phyloP scores from a whole-genome alignment of 2,329 filamentous ascomycete species.

The Lecanicillium sp. region DNA sequence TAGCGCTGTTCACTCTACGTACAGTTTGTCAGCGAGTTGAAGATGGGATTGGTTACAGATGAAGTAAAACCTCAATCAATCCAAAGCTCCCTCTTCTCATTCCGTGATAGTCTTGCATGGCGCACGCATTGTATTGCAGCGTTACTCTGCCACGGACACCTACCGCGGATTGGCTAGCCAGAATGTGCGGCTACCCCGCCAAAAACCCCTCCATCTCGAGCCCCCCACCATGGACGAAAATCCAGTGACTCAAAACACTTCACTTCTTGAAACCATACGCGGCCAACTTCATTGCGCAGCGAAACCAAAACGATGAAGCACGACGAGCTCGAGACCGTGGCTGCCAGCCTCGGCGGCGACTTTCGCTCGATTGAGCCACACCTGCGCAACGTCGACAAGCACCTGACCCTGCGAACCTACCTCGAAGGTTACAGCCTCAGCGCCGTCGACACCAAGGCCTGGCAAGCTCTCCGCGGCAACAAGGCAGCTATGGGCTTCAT shows the following conservation, averaged over 20 bases:
- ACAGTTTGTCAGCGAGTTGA: no score
- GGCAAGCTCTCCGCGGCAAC: constrained; percentile 77
- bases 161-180: background rate
- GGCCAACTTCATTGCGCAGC: constrained; percentile 2
- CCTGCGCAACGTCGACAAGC: constrained; percentile 73
- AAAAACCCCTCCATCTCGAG: constrained; percentile 12
- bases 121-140: no score
- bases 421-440: constrained; percentile 74
- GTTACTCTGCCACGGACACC: no score
- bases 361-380: constrained; percentile 77
- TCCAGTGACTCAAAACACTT: constrained; percentile 19
- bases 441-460: constrained; percentile 73
- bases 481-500: constrained; percentile 76
- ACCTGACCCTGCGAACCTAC: constrained; percentile 81
- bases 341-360: constrained; percentile 53
- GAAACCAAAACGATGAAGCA: constrained; percentile 43
- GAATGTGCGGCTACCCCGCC: constrained; percentile 9
- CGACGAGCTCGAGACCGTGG: constrained; percentile 48
- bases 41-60: no score
- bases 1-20: no score
- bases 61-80: no score
- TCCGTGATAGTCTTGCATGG: no score
- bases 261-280: background rate
- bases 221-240: constrained; percentile 21
- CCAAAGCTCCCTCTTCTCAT: no score